Percentiles rank a stretch among this genome's conserved stretches.
These are phyloP conservation scores for Phytophthora nicotianae DNA, from an alignment of 352 stramenopile genomes.

Conservation along the genomic window DNA sequence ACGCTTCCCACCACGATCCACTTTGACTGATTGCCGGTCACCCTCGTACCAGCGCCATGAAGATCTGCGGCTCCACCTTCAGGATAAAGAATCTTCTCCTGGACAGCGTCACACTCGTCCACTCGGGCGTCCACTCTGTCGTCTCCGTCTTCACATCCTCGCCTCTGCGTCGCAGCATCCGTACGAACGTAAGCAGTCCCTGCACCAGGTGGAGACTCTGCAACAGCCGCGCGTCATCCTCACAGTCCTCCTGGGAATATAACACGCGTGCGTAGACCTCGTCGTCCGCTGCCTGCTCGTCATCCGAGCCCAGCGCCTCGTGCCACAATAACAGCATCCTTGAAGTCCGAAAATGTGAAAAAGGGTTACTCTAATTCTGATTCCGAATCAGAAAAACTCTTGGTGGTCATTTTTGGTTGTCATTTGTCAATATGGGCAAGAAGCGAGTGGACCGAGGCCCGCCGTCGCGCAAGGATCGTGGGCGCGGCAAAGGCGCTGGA, in stretches of 20 bases:
- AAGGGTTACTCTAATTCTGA: not conserved
- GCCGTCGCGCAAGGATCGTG: slow-evolving; percentile 23
- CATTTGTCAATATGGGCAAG: slow-evolving; percentile 30
- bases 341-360: not conserved
- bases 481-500: slow-evolving; percentile 6
- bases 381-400: not conserved
- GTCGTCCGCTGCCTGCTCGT: slow-evolving; percentile 65
- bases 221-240: slow-evolving; percentile 24
- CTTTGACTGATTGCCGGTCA: not conserved
- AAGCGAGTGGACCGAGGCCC: slow-evolving; percentile 33
- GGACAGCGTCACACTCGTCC: slow-evolving; percentile 53
- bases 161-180: slow-evolving; percentile 30
- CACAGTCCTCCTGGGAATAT: slow-evolving; percentile 25
- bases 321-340: slow-evolving; percentile 64
- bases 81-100: slow-evolving; percentile 47
- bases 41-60: slow-evolving; percentile 53
- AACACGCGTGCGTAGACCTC: slow-evolving; percentile 57
- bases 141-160: not conserved
- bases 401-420: not conserved
- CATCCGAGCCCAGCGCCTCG: slow-evolving; percentile 64
- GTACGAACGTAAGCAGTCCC: slow-evolving; percentile 58
- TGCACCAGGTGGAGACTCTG: slow-evolving; percentile 57
- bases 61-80: slow-evolving; percentile 66
- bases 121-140: slow-evolving; percentile 24
- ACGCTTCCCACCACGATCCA: not conserved